These are phyloP conservation scores for Cryptococcus floricola DNA, from an alignment of 1,284 basidiomycete species.

Conservation along the genomic window DNA sequence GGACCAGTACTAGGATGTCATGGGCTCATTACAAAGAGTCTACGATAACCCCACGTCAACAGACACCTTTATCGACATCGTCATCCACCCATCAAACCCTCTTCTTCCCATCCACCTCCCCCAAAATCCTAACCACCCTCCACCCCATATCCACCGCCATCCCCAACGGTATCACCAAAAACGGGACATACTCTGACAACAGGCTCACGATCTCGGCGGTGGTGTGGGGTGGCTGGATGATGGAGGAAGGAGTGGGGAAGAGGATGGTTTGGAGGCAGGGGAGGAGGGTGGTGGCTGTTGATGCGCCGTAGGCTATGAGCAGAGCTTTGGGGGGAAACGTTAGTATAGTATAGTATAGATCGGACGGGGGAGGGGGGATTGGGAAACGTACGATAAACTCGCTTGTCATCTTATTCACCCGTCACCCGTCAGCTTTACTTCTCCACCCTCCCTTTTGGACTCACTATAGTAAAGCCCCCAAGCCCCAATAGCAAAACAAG, in stretches of 20 bases:
- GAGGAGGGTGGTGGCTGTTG: slow-evolving; percentile 69
- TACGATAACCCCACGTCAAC: neutral
- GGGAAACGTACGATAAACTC: slow-evolving; percentile 43
- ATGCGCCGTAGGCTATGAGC: slow-evolving; percentile 69
- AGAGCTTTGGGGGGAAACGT: slow-evolving; percentile 26
- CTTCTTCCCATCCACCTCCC: slow-evolving; percentile 19
- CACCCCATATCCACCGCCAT: slow-evolving; percentile 68
- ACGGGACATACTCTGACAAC: slow-evolving; percentile 70
- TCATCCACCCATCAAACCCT: slow-evolving; percentile 1
- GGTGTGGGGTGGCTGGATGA: slow-evolving; percentile 21
- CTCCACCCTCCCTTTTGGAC: slow-evolving; percentile 15
- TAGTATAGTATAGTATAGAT: too few relatives aligned
- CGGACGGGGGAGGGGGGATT: neutral
- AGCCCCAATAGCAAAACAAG: slow-evolving; percentile 67
- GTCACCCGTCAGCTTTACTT: neutral
- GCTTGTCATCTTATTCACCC: slow-evolving; percentile 31
- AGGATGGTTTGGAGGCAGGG: slow-evolving; percentile 65
- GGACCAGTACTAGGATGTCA: too few relatives aligned
- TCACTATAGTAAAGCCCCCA: slow-evolving; percentile 63
- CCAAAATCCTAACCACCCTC: slow-evolving; percentile 24
- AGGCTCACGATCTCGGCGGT: slow-evolving; percentile 53
- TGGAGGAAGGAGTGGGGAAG: slow-evolving; percentile 7
- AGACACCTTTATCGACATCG: neutral
- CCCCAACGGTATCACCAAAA: slow-evolving; percentile 63
- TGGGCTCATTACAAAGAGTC: too few relatives aligned